phyloP scores from a whole-genome alignment of 1,139 yeast genomes.

The Scheffersomyces insectosa region DNA sequence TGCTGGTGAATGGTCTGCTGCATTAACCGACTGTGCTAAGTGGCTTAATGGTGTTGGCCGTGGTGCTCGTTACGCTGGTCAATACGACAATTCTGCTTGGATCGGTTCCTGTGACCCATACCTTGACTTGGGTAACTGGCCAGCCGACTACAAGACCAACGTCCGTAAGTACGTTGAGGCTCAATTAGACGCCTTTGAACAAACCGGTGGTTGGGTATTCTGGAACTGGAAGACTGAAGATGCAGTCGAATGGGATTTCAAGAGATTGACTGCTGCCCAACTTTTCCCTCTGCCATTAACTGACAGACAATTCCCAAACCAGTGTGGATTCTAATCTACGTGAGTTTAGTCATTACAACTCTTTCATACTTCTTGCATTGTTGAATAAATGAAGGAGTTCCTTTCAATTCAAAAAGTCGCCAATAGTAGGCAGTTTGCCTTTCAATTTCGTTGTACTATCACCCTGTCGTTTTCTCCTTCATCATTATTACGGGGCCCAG shows the following conservation, averaged over 20 bases:
- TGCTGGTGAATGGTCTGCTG: constrained; percentile 93
- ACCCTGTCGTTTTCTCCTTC: too few species aligned
- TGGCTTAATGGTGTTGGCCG: constrained; percentile 92
- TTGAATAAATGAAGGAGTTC: too few species aligned
- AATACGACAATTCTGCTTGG: constrained; percentile 49
- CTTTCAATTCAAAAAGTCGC: too few species aligned
- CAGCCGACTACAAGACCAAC: constrained; percentile 52
- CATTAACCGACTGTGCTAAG: constrained; percentile 87
- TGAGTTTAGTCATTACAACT: too few species aligned
- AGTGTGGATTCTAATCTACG: constrained; percentile 44
- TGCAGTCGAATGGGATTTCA: constrained; percentile 86
- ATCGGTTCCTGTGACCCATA: constrained; percentile 67
- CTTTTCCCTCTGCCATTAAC: constrained; percentile 80
- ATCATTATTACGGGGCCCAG: too few species aligned
- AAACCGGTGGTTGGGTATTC: constrained; percentile 77
- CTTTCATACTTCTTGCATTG: too few species aligned
- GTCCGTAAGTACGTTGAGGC: constrained; percentile 81
- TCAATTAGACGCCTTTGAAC: constrained; percentile 81
- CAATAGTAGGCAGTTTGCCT: too few species aligned
- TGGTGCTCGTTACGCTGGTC: constrained; percentile 84
- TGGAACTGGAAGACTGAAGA: constrained; percentile 93
- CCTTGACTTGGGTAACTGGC: constrained; percentile 61
- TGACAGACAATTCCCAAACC: constrained; percentile 67
- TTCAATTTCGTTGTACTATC: too few species aligned
- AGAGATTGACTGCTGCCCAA: constrained; percentile 53